phyloP scores from a whole-genome alignment of 306 rosid genomes.

The Astragalus membranaceus region DNA sequence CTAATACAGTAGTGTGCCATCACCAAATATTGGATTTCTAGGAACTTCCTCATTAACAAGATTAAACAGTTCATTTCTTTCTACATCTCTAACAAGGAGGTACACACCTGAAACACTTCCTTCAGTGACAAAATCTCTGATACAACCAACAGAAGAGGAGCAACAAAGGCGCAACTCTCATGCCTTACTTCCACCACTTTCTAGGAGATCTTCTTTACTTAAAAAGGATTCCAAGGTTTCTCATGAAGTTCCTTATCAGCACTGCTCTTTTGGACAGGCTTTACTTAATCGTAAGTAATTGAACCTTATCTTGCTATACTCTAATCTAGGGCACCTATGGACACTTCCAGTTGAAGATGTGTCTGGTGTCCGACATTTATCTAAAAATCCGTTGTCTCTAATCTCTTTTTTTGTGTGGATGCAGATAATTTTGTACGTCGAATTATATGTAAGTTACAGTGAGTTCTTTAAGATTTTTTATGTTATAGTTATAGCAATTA shows the following conservation, averaged over 20 bases:
- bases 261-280: slow-evolving; percentile 74
- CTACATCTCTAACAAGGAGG: slow-evolving; percentile 86
- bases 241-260: slow-evolving; percentile 63
- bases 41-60: slow-evolving; percentile 75
- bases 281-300: slow-evolving; percentile 62
- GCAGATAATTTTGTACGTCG: slow-evolving; percentile 88
- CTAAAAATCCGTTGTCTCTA: not conserved
- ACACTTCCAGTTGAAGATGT: no score
- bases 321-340: no score
- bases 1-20: slow-evolving; percentile 83
- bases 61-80: slow-evolving; percentile 84
- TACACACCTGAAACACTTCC: slow-evolving; percentile 80
- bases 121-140: slow-evolving; percentile 49
- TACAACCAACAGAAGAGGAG: slow-evolving; percentile 42
- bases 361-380: no score
- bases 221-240: slow-evolving; percentile 55
- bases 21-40: slow-evolving; percentile 81
- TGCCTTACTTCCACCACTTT: slow-evolving; percentile 56
- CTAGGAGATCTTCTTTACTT: slow-evolving; percentile 43
- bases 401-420: slow-evolving; percentile 33
- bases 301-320: not conserved
- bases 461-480: not conserved
- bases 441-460: slow-evolving; percentile 77
- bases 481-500: not conserved
- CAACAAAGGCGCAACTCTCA: slow-evolving; percentile 56